Base-by-base conservation (phyloP, 164 flowering plant species). In the Berberis vulgaris region DNA sequence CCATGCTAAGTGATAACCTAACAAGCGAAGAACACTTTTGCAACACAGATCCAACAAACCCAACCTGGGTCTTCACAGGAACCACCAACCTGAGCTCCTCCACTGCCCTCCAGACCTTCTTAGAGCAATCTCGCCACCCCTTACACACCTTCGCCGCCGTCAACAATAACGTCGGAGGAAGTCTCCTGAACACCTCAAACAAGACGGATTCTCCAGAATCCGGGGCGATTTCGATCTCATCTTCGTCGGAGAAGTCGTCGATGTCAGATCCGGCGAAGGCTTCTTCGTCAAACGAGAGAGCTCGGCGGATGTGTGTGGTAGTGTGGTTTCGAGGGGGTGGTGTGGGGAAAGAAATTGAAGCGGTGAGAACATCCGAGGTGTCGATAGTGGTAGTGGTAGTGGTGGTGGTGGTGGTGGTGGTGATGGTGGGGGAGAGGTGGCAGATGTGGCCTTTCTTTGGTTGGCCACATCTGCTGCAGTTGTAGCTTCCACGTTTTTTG, bases 361-460 rank as follows among this genome's bases (percentile, higher is more conserved):
- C 7, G 10, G 56, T 11, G 1, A 56, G 54, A 26, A 26, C 26
- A 26, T 26, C 26, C 2, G 55, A 41, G 2, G 53, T 26, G 1
- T 49, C 12, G 43, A 13, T 8, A 4, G 49, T 13, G 9, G 42
- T 11, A 11, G 69, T 43, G 9, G 67, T 5, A 41, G 57, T 41
- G 12, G 43, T 50, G 2, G 57, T 40, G 12, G 13, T 55, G 58
- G 67, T 7, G 43, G n/a, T 44, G 43, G 7, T n/a, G 52, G 65
- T 40, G 62, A 74, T 41, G 68, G 64, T 13, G 58, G 68, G 3
- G 49, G 71, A 39, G 53, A 72, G 11, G 49, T 71, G 57, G 72
- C 97, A 95, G 49, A 62, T 9, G 65, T 91, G 99, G 69, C 99
- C 97, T 62, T 83, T 86, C 73, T 95, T 91, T 6, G 97, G 99